Base-by-base conservation (phyloP, 208 protist genomes). In the Wallacemonas rigidus region DNA sequence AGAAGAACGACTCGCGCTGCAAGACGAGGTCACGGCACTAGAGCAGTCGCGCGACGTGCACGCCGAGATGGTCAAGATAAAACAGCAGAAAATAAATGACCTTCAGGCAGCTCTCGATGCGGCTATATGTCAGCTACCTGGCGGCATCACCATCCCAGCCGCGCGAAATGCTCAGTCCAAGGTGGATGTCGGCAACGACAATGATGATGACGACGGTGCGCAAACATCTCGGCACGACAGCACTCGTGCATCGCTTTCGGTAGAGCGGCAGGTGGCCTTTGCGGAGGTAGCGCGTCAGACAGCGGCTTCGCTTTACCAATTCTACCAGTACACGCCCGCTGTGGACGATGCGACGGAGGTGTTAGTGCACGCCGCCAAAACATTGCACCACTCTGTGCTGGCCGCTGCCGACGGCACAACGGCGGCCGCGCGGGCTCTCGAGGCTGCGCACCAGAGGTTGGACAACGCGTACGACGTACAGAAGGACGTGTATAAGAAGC, bases 381-480 rank as follows among this genome's bases (percentile, higher is more conserved):
- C 61, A 17, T 47, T 82, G 35, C 69, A 74, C 74, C 48, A 48
- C 11, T 70, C 71, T 5, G 72, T 80, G 70, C 64, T 75, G 48
- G 65, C 69, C 2, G 58, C 75, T 8, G 67, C 71, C 55, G 39
- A 57, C 6, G 60, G 67, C 54, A 80, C 71, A 3, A 68, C 57
- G n/a, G 64, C 38, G 38, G 69, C 68, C 12, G 36, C 74, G 1
- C 26, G 35, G 2, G n/a, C 68, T 39, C 62, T 72, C 35, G 47
- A 57, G 26, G 44, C 26, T 2, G 67, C 44, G 0, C 69, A 53
- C n/a, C 67, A 61, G 60, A 56, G 65, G 0, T 68, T 80, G 12
- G 45, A 44, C 35, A 65, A 56, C 2, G 74, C 75, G 9, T 53
- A 68, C 9, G 44, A 64, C 35, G 44, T 77, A 45, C 73, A 80